phyloP scores from a whole-genome alignment of 1,284 basidiomycete species.

The Rhodotorula sp. region DNA sequence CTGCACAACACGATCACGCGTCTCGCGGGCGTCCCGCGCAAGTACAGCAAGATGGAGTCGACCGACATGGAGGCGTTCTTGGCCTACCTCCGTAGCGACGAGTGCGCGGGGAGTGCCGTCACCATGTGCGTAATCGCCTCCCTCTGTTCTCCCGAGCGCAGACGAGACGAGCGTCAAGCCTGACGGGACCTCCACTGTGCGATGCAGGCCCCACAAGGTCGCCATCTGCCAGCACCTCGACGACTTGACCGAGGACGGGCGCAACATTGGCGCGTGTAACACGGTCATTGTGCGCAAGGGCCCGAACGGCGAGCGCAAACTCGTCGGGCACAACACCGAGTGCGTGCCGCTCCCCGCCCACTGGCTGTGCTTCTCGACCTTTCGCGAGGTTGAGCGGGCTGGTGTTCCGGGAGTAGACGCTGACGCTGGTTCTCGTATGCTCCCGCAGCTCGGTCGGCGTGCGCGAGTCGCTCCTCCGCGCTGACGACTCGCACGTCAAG shows the following conservation, averaged over 20 bases:
- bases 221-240: conserved; percentile 38
- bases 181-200: neutral
- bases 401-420: neutral
- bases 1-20: conserved; percentile 45
- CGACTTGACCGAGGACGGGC: conserved; percentile 40
- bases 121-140: conserved; percentile 34
- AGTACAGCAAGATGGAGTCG: conserved; percentile 39
- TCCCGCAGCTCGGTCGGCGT: conserved; percentile 38
- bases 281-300: conserved; percentile 39
- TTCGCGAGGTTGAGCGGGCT: neutral
- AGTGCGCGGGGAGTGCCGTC: conserved; percentile 42
- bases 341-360: neutral
- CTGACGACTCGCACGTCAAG: conserved; percentile 37
- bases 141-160: neutral
- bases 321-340: conserved; percentile 25
- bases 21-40: conserved; percentile 38
- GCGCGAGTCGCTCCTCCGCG: conserved; percentile 33
- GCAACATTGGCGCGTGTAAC: conserved; percentile 42
- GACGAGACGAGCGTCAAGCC: neutral
- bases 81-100: conserved; percentile 31
- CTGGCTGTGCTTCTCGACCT: neutral
- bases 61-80: conserved; percentile 38
- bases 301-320: conserved; percentile 32
- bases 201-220: conserved; percentile 40
- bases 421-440: conserved; percentile 32